Base-by-base conservation (phyloP, 805 yeast species). In the Kuraishia cidri region DNA sequence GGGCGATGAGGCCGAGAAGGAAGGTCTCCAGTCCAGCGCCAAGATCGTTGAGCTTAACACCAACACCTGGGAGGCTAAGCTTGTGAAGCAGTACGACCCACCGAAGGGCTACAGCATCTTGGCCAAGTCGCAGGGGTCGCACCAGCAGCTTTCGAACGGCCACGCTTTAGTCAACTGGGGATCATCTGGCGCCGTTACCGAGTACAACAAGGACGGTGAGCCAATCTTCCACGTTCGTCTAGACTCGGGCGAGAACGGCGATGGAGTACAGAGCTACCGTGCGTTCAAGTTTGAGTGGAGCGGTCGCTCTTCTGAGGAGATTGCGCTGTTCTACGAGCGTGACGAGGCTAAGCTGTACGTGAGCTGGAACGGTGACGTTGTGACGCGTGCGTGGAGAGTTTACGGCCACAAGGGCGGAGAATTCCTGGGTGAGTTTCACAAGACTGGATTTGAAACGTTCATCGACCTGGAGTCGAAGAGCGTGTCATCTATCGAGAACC, bases 291-390 rank as follows among this genome's bases (percentile, higher is more conserved):
- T 32, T 28, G 47, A 48, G 24, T 59, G 64, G 63, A 48, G 43
- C 10, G 64, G 64, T 3, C 30, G 29, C 23, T 58, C 64, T 6
- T 37, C 45, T 13, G 64, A 60, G 29, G 47, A 45, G 5, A 50
- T 58, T 37, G 61, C 63, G 2, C 40, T 51, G 5, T 30, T 35
- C 33, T 26, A 37, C 16, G 39, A 35, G 2, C 37, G 42, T 8
- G 45, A 42, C 4, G 43, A 45, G 7, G 45, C 53, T 3, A 29
- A 32, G 8, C 33, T 53, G 3, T 56, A 54, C 32, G 54, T 58
- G 25, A 50, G 57, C 22, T 59, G 64, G 63, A 59, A 58, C 41
- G 65, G 63, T 11, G 64, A 58, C 33, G 58, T 63, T 3, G 34
- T 40, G 17, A 57, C 62, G 18, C 44, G 44, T 30, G 30, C 24